Percentiles rank a stretch among this genome's conserved stretches.
Evolutionary conservation across 192 early-diverging fungal species (phyloP).

Genomic region (Pilaira anomala): DNA sequence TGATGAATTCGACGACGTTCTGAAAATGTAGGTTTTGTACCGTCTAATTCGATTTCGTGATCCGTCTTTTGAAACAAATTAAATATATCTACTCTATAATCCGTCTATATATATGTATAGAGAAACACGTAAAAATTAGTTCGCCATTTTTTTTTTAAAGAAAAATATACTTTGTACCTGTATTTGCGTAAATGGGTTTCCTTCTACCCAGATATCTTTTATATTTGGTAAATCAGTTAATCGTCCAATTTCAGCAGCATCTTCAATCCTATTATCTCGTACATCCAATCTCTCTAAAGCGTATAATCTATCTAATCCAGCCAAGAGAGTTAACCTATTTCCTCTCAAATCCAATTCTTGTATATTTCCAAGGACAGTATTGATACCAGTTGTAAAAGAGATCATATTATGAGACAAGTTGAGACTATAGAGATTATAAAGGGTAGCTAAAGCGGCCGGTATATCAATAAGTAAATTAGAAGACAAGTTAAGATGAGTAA

Average conservation of each 20-base stretch:
- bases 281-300: constrained; percentile 54
- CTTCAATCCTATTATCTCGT: constrained; percentile 50
- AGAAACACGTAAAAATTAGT: background rate
- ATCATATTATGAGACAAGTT: constrained; percentile 60
- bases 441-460: constrained; percentile 39
- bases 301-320: constrained; percentile 54
- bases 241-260: constrained; percentile 50
- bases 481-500: constrained; percentile 50
- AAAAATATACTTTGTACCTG: constrained; percentile 44
- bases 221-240: constrained; percentile 47
- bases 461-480: constrained; percentile 48
- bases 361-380: constrained; percentile 51
- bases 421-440: constrained; percentile 48
- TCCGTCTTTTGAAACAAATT: constrained; percentile 39
- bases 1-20: constrained; percentile 40
- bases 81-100: constrained; percentile 52
- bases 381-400: constrained; percentile 41
- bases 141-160: background rate
- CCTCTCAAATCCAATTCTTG: constrained; percentile 46
- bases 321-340: constrained; percentile 48
- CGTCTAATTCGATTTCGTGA: constrained; percentile 47
- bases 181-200: constrained; percentile 48
- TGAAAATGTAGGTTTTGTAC: constrained; percentile 42
- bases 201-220: constrained; percentile 50
- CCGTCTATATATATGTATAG: constrained; percentile 27